A percentile compares a stretch with the other conserved stretches of the same genome.
phyloP scores from a whole-genome alignment of 768 basidiomycete genomes.

The Clitopilus passeckerianus region DNA sequence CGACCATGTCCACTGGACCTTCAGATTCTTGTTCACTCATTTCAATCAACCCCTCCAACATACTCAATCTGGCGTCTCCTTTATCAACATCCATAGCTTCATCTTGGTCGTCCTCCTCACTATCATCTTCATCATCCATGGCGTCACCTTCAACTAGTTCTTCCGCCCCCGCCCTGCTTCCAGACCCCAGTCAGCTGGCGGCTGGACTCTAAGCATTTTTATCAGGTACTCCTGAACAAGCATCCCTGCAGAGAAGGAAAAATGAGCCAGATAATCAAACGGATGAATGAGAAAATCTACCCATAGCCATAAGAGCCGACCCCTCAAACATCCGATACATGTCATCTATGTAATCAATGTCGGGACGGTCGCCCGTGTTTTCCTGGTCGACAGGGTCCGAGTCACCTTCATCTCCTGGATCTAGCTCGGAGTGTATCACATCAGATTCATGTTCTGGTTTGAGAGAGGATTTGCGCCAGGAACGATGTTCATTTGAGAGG shows the following conservation, averaged over 20 bases:
- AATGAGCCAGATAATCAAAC: background rate
- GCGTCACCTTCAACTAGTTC: slow-evolving; percentile 7
- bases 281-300: slow-evolving; percentile 27
- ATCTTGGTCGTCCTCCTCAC: background rate
- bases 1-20: background rate
- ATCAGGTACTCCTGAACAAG: slow-evolving; percentile 63
- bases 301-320: slow-evolving; percentile 66
- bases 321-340: slow-evolving; percentile 79
- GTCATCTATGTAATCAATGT: slow-evolving; percentile 31
- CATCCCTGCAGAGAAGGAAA: slow-evolving; percentile 37
- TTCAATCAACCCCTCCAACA: background rate
- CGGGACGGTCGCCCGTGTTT: background rate
- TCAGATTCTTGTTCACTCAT: background rate
- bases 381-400: slow-evolving; percentile 15
- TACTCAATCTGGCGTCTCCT: background rate
- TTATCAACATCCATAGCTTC: slow-evolving; percentile 1
- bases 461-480: background rate
- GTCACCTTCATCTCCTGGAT: slow-evolving; percentile 9
- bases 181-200: slow-evolving; percentile 42
- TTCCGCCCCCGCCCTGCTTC: slow-evolving; percentile 6
- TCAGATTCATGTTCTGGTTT: slow-evolving; percentile 8
- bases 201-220: slow-evolving; percentile 28
- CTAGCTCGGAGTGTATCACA: slow-evolving; percentile 1
- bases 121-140: slow-evolving; percentile 7
- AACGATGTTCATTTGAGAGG: slow-evolving; percentile 38